Conservation (phyloP, 2,329 filamentous ascomycete species). For the Pseudogymnoascus sp. region DNA sequence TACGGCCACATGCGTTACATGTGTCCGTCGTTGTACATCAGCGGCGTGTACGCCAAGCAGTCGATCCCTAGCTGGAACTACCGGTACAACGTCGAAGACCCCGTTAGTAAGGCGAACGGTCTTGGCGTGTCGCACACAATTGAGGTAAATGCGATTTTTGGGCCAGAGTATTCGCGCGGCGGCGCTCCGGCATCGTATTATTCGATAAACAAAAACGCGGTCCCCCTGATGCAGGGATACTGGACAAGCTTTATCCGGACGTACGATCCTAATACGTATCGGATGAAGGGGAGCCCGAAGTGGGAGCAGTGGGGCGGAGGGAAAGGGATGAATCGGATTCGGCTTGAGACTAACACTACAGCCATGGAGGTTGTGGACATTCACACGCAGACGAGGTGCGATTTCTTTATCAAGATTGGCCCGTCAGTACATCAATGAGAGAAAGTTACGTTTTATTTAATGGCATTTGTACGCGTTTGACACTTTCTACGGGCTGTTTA, state of each 20-base stretch:
- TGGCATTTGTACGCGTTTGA: not conserved
- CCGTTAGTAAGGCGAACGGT: conserved; percentile 43
- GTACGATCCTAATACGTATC: conserved; percentile 56
- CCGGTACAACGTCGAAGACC: conserved; percentile 57
- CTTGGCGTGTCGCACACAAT: conserved; percentile 60
- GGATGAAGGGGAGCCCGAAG: conserved; percentile 37
- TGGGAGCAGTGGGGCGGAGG: conserved; percentile 42
- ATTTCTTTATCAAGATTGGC: conserved; percentile 44
- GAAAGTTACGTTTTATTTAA: no score
- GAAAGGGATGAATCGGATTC: conserved; percentile 22
- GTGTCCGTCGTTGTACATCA: conserved; percentile 53
- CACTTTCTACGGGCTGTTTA: not conserved
- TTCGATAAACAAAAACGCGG: conserved; percentile 47
- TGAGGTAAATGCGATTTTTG: conserved; percentile 62
- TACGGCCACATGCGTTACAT: conserved; percentile 61
- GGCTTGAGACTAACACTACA: conserved; percentile 37
- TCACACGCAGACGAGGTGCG: conserved; percentile 37
- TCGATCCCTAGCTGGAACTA: conserved; percentile 54
- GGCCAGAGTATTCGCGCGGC: conserved; percentile 46
- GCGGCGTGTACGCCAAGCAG: conserved; percentile 17
- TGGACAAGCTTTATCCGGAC: conserved; percentile 67
- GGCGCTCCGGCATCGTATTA: conserved; percentile 49
- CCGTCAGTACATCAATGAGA: conserved; percentile 38
- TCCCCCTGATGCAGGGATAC: conserved; percentile 59
- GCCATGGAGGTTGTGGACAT: conserved; percentile 38